phyloP scores from a whole-genome alignment of 1,284 basidiomycete genomes.

The Pseudozyma hubeiensis region DNA sequence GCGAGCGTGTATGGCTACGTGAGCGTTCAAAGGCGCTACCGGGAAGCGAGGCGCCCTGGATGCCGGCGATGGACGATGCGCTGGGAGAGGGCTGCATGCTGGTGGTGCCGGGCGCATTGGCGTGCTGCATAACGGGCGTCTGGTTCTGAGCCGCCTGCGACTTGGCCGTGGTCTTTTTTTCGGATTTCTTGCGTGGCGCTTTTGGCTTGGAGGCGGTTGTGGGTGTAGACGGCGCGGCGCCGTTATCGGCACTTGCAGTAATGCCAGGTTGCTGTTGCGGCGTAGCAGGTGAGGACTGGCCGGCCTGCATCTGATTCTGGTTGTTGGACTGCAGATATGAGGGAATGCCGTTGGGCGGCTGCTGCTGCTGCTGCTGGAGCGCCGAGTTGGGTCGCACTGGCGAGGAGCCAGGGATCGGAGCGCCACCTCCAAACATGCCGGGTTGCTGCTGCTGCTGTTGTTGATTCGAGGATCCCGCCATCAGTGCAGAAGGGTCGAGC shows the following conservation, averaged over 20 bases:
- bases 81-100: constrained; percentile 45
- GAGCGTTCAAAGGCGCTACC: constrained; percentile 48
- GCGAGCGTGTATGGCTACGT: constrained; percentile 54
- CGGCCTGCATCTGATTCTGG: constrained; percentile 24
- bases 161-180: constrained; percentile 45
- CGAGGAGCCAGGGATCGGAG: constrained; percentile 22
- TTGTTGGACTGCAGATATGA: constrained; percentile 41
- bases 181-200: constrained; percentile 43
- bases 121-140: constrained; percentile 48
- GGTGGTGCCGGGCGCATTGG: constrained; percentile 19
- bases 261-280: constrained; percentile 39
- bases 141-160: constrained; percentile 29
- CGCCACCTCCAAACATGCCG: constrained; percentile 30
- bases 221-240: constrained; percentile 29
- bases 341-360: constrained; percentile 42
- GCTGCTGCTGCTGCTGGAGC: constrained; percentile 26
- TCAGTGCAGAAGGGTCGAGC: constrained; percentile 39
- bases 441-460: constrained; percentile 30
- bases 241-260: constrained; percentile 29
- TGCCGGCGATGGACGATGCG: constrained; percentile 42
- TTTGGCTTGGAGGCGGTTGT: constrained; percentile 42
- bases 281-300: constrained; percentile 36
- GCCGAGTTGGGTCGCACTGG: constrained; percentile 40
- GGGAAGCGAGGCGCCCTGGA: constrained; percentile 40
- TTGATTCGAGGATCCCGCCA: constrained; percentile 29